Conservation (phyloP, 2,329 filamentous ascomycete species). For the Zymoseptoria ardabiliae region DNA sequence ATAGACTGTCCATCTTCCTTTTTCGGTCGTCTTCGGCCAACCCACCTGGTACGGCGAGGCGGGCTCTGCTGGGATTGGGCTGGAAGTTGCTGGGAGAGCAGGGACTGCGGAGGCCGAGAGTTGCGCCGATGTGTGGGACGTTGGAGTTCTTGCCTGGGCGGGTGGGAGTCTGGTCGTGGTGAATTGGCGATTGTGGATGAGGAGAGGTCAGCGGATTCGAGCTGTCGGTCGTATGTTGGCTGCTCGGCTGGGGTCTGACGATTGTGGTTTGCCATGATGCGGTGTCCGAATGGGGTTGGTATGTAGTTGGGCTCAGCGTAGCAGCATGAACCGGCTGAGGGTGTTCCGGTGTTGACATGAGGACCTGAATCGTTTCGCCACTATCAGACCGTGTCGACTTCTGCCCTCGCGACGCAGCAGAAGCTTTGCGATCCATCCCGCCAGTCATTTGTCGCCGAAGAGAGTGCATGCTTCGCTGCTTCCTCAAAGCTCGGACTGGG, state of each 20-base stretch:
- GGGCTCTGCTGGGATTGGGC: neutral
- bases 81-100: constrained; percentile 17
- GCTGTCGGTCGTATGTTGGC: neutral
- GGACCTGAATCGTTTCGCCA: constrained; percentile 39
- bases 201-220: constrained; percentile 9
- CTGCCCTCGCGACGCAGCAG: neutral
- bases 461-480: constrained; percentile 27
- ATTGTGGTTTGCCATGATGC: constrained; percentile 11
- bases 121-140: constrained; percentile 12
- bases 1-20: constrained; percentile 1
- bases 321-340: neutral
- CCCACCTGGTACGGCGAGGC: neutral
- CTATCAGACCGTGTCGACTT: constrained; percentile 26
- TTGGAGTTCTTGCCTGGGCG: constrained; percentile 15
- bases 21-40: neutral
- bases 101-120: constrained; percentile 8
- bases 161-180: constrained; percentile 13
- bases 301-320: constrained; percentile 1
- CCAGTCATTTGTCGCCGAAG: constrained; percentile 24
- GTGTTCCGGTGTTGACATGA: constrained; percentile 16
- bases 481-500: constrained; percentile 26
- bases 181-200: neutral
- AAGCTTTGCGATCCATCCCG: constrained; percentile 10
- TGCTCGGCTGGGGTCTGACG: neutral
- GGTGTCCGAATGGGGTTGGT: neutral